Conservation (phyloP, 257 asterid genomes). For the Ilex aquifolium region DNA sequence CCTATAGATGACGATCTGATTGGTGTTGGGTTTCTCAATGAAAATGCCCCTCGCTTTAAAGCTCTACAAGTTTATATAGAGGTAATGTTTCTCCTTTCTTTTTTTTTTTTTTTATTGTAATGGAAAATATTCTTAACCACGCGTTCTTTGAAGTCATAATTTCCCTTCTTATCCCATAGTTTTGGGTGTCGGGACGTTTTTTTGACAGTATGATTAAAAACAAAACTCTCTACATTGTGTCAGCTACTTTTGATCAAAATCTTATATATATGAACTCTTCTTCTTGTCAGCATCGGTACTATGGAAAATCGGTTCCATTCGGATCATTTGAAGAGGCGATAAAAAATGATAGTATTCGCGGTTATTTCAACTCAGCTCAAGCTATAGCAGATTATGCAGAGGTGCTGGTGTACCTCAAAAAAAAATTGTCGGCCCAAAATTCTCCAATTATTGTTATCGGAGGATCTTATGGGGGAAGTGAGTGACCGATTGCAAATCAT, state of each 20-base stretch:
- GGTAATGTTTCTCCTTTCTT: background rate
- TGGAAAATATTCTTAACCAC: too few species aligned
- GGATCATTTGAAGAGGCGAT: slow-evolving; percentile 42
- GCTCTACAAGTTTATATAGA: background rate
- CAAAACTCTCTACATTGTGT: too few species aligned
- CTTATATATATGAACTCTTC: too few species aligned
- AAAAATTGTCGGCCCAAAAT: slow-evolving; percentile 32
- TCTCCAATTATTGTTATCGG: slow-evolving; percentile 74
- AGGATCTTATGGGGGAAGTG: slow-evolving; percentile 88
- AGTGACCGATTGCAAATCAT: background rate
- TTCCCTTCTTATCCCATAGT: too few species aligned
- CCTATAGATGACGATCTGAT: background rate
- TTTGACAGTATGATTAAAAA: too few species aligned
- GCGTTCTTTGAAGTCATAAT: too few species aligned
- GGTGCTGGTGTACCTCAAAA: slow-evolving; percentile 44
- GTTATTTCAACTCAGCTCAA: slow-evolving; percentile 79
- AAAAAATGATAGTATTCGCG: slow-evolving; percentile 37
- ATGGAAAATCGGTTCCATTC: slow-evolving; percentile 61
- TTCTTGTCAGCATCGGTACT: slow-evolving; percentile 54
- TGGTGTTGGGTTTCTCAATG: background rate
- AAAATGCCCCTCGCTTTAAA: background rate
- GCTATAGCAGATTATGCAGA: slow-evolving; percentile 84
- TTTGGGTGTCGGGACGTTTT: too few species aligned
- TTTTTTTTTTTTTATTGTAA: too few species aligned
- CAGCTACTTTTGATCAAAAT: too few species aligned